phyloP scores from a whole-genome alignment of 148 eudicot genomes.

The Camellia granthamiana region DNA sequence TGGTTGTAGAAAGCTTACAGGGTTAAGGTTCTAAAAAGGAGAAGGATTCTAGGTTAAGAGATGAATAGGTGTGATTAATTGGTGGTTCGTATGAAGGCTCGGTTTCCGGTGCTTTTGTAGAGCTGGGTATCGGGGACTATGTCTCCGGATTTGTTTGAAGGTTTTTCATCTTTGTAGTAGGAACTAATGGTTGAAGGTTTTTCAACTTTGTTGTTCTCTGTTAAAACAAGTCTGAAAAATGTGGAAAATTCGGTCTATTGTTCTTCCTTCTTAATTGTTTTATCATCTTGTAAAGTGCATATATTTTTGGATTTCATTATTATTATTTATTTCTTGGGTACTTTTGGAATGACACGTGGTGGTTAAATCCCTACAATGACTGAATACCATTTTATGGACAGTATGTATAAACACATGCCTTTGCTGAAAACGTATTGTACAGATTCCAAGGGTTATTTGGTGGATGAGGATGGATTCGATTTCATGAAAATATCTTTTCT shows the following conservation, averaged over 20 bases:
- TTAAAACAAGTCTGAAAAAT: not conserved
- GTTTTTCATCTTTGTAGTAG: no score
- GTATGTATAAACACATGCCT: conserved; percentile 16
- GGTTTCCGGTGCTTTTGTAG: no score
- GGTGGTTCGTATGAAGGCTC: no score
- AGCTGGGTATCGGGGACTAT: no score
- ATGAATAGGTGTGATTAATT: no score
- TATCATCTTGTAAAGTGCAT: not conserved
- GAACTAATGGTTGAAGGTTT: not conserved
- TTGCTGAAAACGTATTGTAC: conserved; percentile 23
- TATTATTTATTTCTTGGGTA: not conserved
- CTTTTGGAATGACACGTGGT: not conserved
- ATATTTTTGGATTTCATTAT: not conserved
- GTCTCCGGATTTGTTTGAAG: no score
- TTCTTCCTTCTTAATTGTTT: not conserved
- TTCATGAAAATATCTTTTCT: conserved; percentile 74
- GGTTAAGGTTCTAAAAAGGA: no score
- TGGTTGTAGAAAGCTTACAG: no score
- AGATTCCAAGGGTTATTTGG: conserved; percentile 99
- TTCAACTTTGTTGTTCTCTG: not conserved
- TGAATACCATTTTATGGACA: not conserved
- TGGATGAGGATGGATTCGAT: conserved; percentile 97
- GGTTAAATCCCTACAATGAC: not conserved
- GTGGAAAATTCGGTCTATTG: not conserved
- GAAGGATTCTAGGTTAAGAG: no score